These are phyloP conservation scores for Bryoglossum gracile DNA, from an alignment of 495 filamentous ascomycete genomes.

Conservation along the genomic window DNA sequence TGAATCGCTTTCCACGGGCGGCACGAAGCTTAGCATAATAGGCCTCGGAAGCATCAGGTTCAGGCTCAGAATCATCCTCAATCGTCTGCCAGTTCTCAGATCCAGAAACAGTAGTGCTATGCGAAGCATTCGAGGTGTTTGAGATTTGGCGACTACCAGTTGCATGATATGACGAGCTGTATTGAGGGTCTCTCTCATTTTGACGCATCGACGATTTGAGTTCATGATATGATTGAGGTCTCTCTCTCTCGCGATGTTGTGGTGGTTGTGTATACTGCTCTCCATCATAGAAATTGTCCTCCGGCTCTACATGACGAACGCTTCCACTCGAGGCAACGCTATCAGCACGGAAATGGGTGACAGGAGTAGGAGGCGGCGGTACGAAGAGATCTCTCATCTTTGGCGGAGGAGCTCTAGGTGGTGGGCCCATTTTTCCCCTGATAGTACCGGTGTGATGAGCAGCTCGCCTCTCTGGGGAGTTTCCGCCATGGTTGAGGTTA, in stretches of 20 bases:
- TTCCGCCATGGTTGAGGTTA: conserved; percentile 72
- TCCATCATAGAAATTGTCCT: conserved; percentile 79
- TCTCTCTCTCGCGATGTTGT: conserved; percentile 42
- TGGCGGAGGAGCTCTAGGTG: conserved; percentile 65
- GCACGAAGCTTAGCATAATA: conserved; percentile 72
- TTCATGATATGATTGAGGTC: conserved; percentile 33
- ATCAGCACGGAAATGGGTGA: conserved; percentile 51
- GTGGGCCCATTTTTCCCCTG: conserved; percentile 49
- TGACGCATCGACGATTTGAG: conserved; percentile 32
- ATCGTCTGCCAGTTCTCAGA: conserved; percentile 97
- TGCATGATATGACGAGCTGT: conserved; percentile 32
- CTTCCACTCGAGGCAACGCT: conserved; percentile 59
- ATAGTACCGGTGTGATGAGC: conserved; percentile 30
- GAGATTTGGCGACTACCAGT: conserved; percentile 62
- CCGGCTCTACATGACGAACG: conserved; percentile 71
- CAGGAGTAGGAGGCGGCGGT: conserved; percentile 55
- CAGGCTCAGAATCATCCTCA: conserved; percentile 68
- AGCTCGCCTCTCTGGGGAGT: conserved; percentile 64
- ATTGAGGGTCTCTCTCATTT: conserved; percentile 30
- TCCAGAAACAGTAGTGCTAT: conserved; percentile 59
- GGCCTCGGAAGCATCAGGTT: conserved; percentile 62
- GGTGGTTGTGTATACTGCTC: conserved; percentile 32
- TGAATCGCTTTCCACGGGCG: conserved; percentile 52
- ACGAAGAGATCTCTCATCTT: conserved; percentile 82
- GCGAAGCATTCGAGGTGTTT: conserved; percentile 59